Conservation (phyloP, 306 rosid genomes). For the Purshia tridentata region DNA sequence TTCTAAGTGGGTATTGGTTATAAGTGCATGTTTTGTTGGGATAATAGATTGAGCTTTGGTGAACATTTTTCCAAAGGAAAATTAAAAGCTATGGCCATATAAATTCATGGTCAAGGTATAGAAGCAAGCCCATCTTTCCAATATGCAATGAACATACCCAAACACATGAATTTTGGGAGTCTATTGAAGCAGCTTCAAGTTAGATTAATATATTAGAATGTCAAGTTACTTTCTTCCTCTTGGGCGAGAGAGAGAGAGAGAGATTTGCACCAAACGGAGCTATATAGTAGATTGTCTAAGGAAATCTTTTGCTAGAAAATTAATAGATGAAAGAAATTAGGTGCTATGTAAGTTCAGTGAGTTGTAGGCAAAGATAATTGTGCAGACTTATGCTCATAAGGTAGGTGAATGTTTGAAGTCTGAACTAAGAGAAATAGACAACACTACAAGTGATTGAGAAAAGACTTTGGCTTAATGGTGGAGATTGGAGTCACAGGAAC, state of each 20-base stretch:
- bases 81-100: not conserved
- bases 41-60: not conserved
- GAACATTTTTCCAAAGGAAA: not conserved
- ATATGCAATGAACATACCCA: not conserved
- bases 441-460: not conserved
- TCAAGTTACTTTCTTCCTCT: not conserved
- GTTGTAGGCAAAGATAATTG: not conserved
- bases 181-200: not conserved
- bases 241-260: not conserved
- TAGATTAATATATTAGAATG: not conserved
- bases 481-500: constrained; percentile 6
- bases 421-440: not conserved
- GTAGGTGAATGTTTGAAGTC: not conserved
- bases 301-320: not conserved
- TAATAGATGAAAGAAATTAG: not conserved
- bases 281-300: not conserved
- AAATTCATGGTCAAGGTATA: not conserved
- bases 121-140: not conserved
- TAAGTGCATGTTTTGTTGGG: not conserved
- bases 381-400: not conserved
- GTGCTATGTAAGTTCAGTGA: not conserved
- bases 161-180: not conserved
- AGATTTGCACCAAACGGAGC: not conserved
- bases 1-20: not conserved
- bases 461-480: not conserved